These are phyloP conservation scores for Neurospora sp. DNA, from an alignment of 495 filamentous ascomycete species.

Conservation along the genomic window DNA sequence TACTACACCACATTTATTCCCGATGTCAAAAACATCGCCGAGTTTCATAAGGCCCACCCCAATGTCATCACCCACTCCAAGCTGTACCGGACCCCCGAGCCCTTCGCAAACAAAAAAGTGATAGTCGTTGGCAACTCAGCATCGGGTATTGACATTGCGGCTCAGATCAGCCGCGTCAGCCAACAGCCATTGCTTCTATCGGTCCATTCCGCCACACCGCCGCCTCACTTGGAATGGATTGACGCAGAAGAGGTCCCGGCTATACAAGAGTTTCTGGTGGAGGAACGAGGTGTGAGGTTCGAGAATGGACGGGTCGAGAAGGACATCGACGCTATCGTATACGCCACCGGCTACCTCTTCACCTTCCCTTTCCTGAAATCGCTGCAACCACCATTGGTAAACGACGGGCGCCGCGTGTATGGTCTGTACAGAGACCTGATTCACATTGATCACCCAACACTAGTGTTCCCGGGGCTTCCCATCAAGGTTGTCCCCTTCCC, in stretches of 20 bases:
- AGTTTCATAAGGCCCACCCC: constrained; percentile 50
- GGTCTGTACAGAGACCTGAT: constrained; percentile 72
- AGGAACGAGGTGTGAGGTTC: constrained; percentile 26
- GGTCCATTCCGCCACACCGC: constrained; percentile 24
- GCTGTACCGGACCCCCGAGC: constrained; percentile 53
- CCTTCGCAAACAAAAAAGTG: constrained; percentile 42
- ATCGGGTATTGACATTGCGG: constrained; percentile 70
- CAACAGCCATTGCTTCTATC: constrained; percentile 32
- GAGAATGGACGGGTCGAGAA: constrained; percentile 37
- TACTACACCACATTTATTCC: constrained; percentile 66
- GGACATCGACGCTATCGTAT: constrained; percentile 57
- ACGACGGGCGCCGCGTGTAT: constrained; percentile 55
- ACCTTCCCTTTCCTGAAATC: constrained; percentile 60
- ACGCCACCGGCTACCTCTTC: constrained; percentile 68
- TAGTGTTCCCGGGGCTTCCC: constrained; percentile 66
- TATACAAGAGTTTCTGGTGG: constrained; percentile 32
- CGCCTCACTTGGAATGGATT: constrained; percentile 18
- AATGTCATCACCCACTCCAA: constrained; percentile 71
- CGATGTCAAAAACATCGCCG: constrained; percentile 25
- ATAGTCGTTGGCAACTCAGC: constrained; percentile 70
- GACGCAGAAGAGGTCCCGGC: constrained; percentile 28
- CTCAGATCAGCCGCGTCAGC: constrained; percentile 52
- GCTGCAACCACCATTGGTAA: constrained; percentile 45
- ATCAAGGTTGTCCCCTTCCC: constrained; percentile 81
- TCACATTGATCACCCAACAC: constrained; percentile 61